Evolutionary conservation across 768 basidiomycete genomes (phyloP).

Genomic region (Hericium rajendrae): DNA sequence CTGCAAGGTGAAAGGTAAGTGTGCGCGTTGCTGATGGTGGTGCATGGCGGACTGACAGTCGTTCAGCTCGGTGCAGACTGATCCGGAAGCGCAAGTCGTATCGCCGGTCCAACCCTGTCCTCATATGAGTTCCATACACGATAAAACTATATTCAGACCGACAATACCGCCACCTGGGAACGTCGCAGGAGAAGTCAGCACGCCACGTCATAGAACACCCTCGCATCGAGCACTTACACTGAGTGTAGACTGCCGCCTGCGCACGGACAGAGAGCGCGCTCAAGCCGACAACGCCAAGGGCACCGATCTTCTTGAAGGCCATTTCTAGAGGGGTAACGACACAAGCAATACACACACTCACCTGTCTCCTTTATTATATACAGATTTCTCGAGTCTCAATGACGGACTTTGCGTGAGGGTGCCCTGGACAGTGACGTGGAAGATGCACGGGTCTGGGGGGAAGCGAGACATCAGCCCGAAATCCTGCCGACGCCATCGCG

Average conservation of each 20-base stretch:
- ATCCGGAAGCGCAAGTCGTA: slow-evolving; percentile 26
- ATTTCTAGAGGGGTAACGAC: neutral
- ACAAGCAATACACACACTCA: no score
- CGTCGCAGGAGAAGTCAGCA: neutral
- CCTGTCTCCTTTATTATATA: no score
- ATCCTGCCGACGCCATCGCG: no score
- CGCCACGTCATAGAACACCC: neutral
- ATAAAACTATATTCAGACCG: neutral
- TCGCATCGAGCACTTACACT: slow-evolving; percentile 9
- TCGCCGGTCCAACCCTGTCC: slow-evolving; percentile 25
- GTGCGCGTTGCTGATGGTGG: neutral
- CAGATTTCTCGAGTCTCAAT: no score
- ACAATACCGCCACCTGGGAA: slow-evolving; percentile 15
- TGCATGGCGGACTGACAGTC: slow-evolving; percentile 17
- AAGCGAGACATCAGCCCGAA: neutral
- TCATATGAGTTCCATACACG: neutral
- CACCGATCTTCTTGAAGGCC: slow-evolving; percentile 8
- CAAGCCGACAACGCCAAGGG: slow-evolving; percentile 8
- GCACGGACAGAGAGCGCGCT: slow-evolving; percentile 7
- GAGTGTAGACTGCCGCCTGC: slow-evolving; percentile 9
- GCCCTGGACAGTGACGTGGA: neutral
- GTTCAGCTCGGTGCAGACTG: slow-evolving; percentile 22
- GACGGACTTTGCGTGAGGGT: no score
- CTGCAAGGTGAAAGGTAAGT: slow-evolving; percentile 7
- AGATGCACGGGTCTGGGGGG: neutral